Percentiles rank a stretch among this genome's conserved stretches.
phyloP scores from a whole-genome alignment of 345 rosid genomes.

The Hibiscus tridactylites region DNA sequence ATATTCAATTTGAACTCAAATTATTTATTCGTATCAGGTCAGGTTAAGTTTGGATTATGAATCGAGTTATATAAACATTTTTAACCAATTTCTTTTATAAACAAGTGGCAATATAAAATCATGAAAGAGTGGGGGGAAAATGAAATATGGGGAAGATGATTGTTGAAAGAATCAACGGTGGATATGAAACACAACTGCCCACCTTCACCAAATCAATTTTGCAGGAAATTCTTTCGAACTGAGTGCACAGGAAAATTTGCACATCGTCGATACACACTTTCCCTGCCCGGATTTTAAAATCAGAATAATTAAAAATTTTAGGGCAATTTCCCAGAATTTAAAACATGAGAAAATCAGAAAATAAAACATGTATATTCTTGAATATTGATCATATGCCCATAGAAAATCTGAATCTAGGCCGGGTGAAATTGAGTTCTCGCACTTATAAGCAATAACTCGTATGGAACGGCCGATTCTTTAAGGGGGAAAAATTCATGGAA shows the following conservation, averaged over 20 bases:
- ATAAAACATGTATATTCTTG: constrained; percentile 2
- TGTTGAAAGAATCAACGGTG: neutral
- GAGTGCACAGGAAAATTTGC: constrained; percentile 23
- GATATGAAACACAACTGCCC: constrained; percentile 1
- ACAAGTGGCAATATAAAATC: too few species aligned
- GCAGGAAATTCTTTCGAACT: constrained; percentile 56
- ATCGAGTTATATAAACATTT: too few species aligned
- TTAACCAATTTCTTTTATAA: too few species aligned
- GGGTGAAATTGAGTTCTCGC: constrained; percentile 14
- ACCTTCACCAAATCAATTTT: constrained; percentile 11
- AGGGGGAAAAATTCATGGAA: neutral
- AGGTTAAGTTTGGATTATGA: too few species aligned
- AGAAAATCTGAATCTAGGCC: neutral
- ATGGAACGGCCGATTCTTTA: constrained; percentile 4
- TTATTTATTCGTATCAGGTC: too few species aligned
- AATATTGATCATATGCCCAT: neutral
- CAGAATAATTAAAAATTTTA: neutral
- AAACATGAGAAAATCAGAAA: neutral
- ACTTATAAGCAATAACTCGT: constrained; percentile 6
- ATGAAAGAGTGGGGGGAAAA: too few species aligned
- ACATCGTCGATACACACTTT: constrained; percentile 61
- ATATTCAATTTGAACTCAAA: too few species aligned
- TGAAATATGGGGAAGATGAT: neutral
- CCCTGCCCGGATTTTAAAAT: constrained; percentile 24
- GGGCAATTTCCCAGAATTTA: constrained; percentile 7